Evolutionary conservation across 345 rosid genomes (phyloP).

Genomic region (Combretum micranthum): DNA sequence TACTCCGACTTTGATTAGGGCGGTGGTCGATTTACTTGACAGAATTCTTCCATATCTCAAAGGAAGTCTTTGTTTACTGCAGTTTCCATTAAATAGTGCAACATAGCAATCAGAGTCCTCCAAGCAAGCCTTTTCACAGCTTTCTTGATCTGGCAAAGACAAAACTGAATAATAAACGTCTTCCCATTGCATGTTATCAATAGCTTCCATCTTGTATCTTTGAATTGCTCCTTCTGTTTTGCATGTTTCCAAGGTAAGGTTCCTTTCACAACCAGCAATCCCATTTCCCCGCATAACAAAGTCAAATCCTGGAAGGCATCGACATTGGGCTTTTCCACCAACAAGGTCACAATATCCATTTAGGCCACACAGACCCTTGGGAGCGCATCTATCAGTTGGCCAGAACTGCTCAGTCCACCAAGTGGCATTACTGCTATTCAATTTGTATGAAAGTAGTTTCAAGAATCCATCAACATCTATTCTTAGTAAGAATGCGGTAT

Average conservation of each 20-base stretch:
- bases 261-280: conserved; percentile 19
- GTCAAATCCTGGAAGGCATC: conserved; percentile 13
- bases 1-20: conserved; percentile 15
- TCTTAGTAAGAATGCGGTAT: background rate
- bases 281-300: background rate
- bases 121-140: conserved; percentile 14
- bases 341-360: conserved; percentile 2
- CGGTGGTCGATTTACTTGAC: background rate
- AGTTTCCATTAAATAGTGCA: too few species aligned
- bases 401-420: background rate
- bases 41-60: conserved; percentile 16
- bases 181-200: conserved; percentile 9
- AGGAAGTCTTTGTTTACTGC: too few species aligned
- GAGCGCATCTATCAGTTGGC: background rate
- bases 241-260: conserved; percentile 10
- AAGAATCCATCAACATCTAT: conserved; percentile 19
- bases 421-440: background rate
- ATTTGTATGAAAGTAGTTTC: conserved; percentile 12
- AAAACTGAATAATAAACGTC: too few species aligned
- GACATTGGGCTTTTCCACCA: background rate
- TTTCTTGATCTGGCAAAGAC: conserved; percentile 1
- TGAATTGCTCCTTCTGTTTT: background rate
- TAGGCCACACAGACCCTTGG: conserved; percentile 14
- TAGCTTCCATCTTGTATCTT: conserved; percentile 2
- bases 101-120: conserved; percentile 25